Percentiles rank a stretch among this genome's conserved stretches.
phyloP scores from a whole-genome alignment of 345 rosid genomes.

The Gossypium turneri region DNA sequence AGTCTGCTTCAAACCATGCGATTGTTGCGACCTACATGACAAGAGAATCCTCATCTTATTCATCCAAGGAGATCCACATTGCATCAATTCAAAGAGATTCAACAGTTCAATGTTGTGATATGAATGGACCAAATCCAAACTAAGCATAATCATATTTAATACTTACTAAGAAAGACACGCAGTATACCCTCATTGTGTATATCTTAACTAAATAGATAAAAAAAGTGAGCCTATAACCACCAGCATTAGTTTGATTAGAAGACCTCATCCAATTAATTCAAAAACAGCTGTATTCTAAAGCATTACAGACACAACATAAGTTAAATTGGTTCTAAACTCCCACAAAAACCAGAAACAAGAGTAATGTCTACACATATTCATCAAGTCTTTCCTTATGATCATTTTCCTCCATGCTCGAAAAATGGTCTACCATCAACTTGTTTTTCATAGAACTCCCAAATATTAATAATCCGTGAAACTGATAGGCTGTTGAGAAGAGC shows the following conservation, averaged over 20 bases:
- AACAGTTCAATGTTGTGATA: not conserved
- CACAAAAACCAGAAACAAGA: not conserved
- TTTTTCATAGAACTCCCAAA: not conserved
- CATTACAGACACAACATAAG: not conserved
- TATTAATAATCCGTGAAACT: not conserved
- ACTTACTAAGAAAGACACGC: not conserved
- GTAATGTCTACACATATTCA: slow-evolving; percentile 1
- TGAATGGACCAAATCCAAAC: not conserved
- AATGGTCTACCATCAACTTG: not conserved
- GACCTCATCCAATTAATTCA: not conserved
- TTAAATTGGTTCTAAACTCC: not conserved
- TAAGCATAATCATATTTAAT: not conserved
- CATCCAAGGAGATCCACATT: not conserved
- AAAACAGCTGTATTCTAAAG: not conserved
- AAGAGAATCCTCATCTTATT: slow-evolving; percentile 22
- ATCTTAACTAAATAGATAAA: not conserved
- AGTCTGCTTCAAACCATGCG: slow-evolving; percentile 99
- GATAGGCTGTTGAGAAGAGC: not conserved
- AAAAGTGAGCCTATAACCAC: not conserved
- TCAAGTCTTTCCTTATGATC: not conserved
- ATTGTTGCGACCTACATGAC: slow-evolving; percentile 81
- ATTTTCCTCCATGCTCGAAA: not conserved
- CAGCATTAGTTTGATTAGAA: not conserved
- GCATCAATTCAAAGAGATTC: not conserved
- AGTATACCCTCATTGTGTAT: not conserved